Evolutionary conservation across 441 rosid species (phyloP), one percentile per base, ranked within the genome.

Genomic region (Erodium texanum): DNA sequence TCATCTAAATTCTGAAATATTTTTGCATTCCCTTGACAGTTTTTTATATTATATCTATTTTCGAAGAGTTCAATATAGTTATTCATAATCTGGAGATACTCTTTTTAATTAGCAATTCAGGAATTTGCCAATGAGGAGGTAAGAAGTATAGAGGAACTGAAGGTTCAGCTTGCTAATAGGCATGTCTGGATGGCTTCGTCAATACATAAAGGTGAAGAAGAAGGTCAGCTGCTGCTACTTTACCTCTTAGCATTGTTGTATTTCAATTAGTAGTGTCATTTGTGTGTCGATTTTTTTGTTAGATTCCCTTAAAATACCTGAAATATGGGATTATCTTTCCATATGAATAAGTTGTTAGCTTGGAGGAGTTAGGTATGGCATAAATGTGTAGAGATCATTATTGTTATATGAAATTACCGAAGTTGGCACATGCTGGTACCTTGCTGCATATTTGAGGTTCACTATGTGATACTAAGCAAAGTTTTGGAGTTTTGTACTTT

Each of bases 101-200:
- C 12, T 32, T 68, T 74, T 65, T 73, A 41, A 78, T 24, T 80
- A 89, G 90, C 77, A 54, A 87, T 87, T 24, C 79, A 74, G 71
- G 89, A 82, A 70, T 76, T 58, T 73, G 75, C 80, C 70, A 68
- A 48, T 64, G 82, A 66, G 75, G 76, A 73, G 52, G 64, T 52
- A 3, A 77, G 72, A 66, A 79, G 81, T 73, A 68, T 86, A 56
- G 83, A 82, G 70, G 85, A 79, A 70, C 74, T 93, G 80, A 82
- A 83, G 80, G 78, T 27, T 66, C 84, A 85, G 68, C 85, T 93
- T 75, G 75, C 73, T 41, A 76, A 76, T 36, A 85, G 76, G 82
- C 81, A 76, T 68, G 87, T 91, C 61, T 93, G 99, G 97, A 87
- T 93, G 84, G 97, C 99, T 78, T 83, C 99, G 71, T 93, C 99